Conservation (phyloP, 2,329 filamentous ascomycete species). For the Hysterium pulicare region DNA sequence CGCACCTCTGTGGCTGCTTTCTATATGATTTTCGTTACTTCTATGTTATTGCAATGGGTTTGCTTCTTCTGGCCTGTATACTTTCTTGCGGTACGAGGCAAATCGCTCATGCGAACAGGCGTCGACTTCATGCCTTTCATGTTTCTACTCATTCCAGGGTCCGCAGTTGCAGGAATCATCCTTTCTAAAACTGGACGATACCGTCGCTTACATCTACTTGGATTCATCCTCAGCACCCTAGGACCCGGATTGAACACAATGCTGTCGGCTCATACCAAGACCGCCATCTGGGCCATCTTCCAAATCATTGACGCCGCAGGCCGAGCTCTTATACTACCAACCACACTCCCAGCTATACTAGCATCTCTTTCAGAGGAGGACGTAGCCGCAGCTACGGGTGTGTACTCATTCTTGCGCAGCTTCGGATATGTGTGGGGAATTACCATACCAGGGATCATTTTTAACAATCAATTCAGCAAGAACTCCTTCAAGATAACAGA, state of each 20-base stretch:
- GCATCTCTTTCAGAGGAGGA: constrained; percentile 33
- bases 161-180: constrained; percentile 21
- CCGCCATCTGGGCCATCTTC: constrained; percentile 34
- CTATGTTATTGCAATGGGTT: constrained; percentile 38
- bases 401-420: constrained; percentile 39
- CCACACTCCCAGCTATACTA: constrained; percentile 40
- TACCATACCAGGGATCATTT: constrained; percentile 29
- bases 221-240: constrained; percentile 39
- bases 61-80: constrained; percentile 45
- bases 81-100: constrained; percentile 34
- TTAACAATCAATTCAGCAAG: no score
- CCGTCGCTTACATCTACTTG: constrained; percentile 42
- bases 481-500: no score
- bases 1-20: constrained; percentile 10
- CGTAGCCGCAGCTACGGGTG: constrained; percentile 31
- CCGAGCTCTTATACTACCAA: constrained; percentile 41
- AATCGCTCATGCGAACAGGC: constrained; percentile 34
- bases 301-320: constrained; percentile 41
- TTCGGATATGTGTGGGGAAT: constrained; percentile 47
- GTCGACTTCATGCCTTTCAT: constrained; percentile 36
- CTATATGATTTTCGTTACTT: constrained; percentile 7
- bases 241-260: constrained; percentile 38
- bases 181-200: constrained; percentile 25
- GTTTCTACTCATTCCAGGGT: constrained; percentile 29
- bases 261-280: constrained; percentile 32